A percentile compares a stretch with the other conserved stretches of the same genome.
Evolutionary conservation across 2,329 filamentous ascomycete genomes (phyloP).

Genomic region (Colletotrichum sp.): DNA sequence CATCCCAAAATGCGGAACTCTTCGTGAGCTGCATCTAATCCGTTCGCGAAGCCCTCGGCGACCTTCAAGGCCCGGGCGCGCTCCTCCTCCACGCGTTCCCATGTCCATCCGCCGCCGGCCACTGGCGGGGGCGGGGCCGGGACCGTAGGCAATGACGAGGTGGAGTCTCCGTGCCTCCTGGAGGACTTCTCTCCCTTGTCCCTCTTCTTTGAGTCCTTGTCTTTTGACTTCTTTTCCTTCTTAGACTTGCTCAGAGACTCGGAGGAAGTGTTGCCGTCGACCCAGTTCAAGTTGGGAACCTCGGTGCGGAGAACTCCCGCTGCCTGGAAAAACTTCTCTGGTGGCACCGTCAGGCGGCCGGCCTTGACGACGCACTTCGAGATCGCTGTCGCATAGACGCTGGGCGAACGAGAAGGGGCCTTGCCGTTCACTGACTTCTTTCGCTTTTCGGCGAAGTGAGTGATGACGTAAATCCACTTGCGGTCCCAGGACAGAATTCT

Average conservation of each 20-base stretch:
- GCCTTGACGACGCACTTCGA: slow-evolving; percentile 86
- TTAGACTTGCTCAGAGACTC: neutral
- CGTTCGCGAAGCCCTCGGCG: slow-evolving; percentile 1
- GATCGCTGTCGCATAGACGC: slow-evolving; percentile 67
- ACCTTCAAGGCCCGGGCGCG: neutral
- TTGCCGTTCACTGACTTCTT: slow-evolving; percentile 44
- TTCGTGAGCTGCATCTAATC: slow-evolving; percentile 6
- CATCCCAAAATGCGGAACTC: neutral
- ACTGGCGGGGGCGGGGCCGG: neutral
- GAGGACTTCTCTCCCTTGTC: neutral
- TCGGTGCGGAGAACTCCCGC: neutral
- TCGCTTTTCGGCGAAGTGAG: slow-evolving; percentile 30
- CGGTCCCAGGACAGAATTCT: slow-evolving; percentile 36
- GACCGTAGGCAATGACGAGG: neutral
- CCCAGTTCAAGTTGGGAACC: neutral
- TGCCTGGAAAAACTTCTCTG: slow-evolving; percentile 36
- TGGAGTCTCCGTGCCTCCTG: neutral
- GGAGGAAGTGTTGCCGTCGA: neutral
- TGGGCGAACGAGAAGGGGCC: slow-evolving; percentile 23
- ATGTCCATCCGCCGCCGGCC: slow-evolving; percentile 3
- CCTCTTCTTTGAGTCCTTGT: neutral
- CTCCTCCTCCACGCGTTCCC: slow-evolving; percentile 10
- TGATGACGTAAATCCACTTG: slow-evolving; percentile 35
- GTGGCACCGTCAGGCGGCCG: slow-evolving; percentile 82
- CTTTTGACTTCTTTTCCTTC: neutral